Base-by-base conservation (phyloP, 495 filamentous ascomycete genomes). In the Thozetella sp. region DNA sequence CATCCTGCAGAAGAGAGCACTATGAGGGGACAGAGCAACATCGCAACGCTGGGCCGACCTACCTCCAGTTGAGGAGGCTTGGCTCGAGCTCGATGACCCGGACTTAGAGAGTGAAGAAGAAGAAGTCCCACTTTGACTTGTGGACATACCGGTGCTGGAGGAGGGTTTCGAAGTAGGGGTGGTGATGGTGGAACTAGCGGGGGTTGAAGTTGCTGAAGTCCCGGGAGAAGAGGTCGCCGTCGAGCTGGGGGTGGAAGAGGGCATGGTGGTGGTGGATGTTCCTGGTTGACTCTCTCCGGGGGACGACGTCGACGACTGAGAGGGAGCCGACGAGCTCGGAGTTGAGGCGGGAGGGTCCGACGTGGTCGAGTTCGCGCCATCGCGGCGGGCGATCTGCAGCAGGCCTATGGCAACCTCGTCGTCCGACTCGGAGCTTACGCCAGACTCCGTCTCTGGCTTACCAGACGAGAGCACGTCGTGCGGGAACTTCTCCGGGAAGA, bases 401-500 rank as follows among this genome's bases (percentile, higher is more conserved):
- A 67, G 71, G 43, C 74, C 61, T 37, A 74, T 66, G 12, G 69
- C 66, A 6, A 71, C 68, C 24, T 71, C 75, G 19, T 75, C 56
- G 46, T 68, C 55, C 12, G 71, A 63, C 30, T 75, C 65, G 30
- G 34, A 65, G 15, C 58, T 61, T 45, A 66, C 69, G 25, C 72
- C 59, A 3, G 57, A 74, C 62, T 76, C 69, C 22, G 73, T 62
- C 4, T 72, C 67, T 3, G 71, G 53, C 30, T 55, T 64, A 15
- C 75, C 77, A 15, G 77, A 72, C 25, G 65, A 52, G 54, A 66
- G 74, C 2, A 76, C 62, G 23, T 72, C 75, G 37, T 74, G 67
- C 58, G 67, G 70, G 54, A 73, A 76, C 34, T 65, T 62, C n/a
- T 57, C 54, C 2, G 76, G 72, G 43, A 76, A 70, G 55, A 71